Evolutionary conservation across 768 basidiomycete genomes (phyloP).

Genomic region (Trametes cubensis): DNA sequence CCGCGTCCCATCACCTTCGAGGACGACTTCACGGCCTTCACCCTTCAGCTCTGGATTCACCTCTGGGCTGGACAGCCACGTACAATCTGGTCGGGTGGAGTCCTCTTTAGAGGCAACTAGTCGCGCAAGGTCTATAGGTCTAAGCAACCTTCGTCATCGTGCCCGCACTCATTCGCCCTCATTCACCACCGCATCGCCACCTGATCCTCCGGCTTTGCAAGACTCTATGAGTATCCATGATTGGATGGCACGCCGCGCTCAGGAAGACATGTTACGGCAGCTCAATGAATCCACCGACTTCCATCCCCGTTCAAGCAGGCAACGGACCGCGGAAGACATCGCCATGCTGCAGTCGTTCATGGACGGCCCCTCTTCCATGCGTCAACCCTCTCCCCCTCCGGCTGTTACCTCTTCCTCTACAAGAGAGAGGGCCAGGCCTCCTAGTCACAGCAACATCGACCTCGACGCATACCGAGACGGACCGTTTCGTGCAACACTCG

Average conservation of each 20-base stretch:
- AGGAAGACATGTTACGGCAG: too few species aligned
- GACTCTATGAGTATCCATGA: not conserved
- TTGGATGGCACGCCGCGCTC: too few species aligned
- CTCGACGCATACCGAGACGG: constrained; percentile 33
- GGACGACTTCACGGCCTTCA: too few species aligned
- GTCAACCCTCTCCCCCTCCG: not conserved
- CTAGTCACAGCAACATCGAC: constrained; percentile 17
- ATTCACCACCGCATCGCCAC: not conserved
- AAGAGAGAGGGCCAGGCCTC: not conserved
- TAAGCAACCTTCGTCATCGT: constrained; percentile 12
- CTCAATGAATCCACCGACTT: too few species aligned
- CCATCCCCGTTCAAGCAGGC: not conserved
- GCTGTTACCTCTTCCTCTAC: not conserved
- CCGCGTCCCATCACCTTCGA: too few species aligned
- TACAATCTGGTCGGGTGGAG: not conserved
- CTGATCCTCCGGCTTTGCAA: not conserved
- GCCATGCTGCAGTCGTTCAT: constrained; percentile 18
- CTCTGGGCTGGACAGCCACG: too few species aligned
- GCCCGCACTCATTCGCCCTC: constrained; percentile 1
- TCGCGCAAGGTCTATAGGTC: not conserved
- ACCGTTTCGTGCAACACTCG: constrained; percentile 34
- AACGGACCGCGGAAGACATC: constrained; percentile 7
- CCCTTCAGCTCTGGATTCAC: too few species aligned
- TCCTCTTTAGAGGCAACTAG: constrained; percentile 4
- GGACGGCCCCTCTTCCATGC: not conserved